phyloP scores from a whole-genome alignment of 108 stramenopile species.

The Discostella pseudostelligera region DNA sequence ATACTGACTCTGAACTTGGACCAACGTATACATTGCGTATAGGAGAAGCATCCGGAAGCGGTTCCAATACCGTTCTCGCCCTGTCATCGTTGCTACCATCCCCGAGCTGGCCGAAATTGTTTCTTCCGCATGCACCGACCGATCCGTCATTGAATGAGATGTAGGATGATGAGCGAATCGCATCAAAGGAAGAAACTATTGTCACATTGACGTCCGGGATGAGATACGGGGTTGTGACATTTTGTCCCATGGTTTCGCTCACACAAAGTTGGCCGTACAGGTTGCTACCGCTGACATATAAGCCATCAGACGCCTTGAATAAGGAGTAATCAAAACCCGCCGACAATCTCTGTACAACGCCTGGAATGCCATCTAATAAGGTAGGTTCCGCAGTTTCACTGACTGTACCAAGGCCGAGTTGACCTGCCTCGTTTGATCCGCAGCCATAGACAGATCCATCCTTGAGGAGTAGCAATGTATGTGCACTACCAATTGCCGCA shows the following conservation, averaged over 20 bases:
- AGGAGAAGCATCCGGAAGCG: constrained; percentile 16
- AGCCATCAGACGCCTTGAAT: constrained; percentile 28
- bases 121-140: constrained; percentile 57
- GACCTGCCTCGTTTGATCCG: constrained; percentile 57
- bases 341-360: constrained; percentile 23
- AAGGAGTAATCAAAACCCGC: constrained; percentile 29
- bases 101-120: constrained; percentile 48
- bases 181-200: constrained; percentile 30
- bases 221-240: constrained; percentile 18
- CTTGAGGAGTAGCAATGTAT: constrained; percentile 45
- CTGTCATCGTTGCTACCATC: constrained; percentile 38
- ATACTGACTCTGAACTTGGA: constrained; percentile 36
- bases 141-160: constrained; percentile 51
- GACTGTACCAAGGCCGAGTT: constrained; percentile 45
- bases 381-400: constrained; percentile 13
- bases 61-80: constrained; percentile 24
- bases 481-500: constrained; percentile 46
- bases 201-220: constrained; percentile 17
- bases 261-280: constrained; percentile 37
- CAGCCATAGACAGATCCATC: constrained; percentile 51
- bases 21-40: constrained; percentile 27
- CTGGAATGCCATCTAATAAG: constrained; percentile 19
- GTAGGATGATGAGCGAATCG: constrained; percentile 25
- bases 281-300: constrained; percentile 40
- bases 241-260: constrained; percentile 13